Base-by-base conservation (phyloP, 2,329 filamentous ascomycete genomes). In the Diaporthe sp. region DNA sequence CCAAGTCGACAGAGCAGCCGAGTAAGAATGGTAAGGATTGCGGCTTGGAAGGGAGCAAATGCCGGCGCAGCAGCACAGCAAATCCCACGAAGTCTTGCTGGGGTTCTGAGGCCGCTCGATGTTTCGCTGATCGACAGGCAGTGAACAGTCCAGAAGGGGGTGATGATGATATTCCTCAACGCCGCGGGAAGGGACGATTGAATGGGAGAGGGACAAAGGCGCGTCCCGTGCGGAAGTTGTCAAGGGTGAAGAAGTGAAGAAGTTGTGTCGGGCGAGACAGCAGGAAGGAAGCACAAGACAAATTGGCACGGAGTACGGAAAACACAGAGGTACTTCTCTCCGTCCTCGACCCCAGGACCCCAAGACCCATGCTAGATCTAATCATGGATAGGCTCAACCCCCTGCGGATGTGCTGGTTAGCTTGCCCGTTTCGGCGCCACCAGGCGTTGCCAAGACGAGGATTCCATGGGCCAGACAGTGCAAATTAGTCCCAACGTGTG, bases 351-450 rank as follows among this genome's bases (percentile, higher is more conserved):
- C 32, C 47, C 30, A n/a, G 59, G 25, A 44, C 39, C 56, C 35
- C 56, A 39, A 32, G 10, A 47, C 39, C 61, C 61, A 68, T 66
- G 44, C 42, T 15, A 35, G 63, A 68, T 68, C 44, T 68, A 68
- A 37, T 66, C 63, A 66, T 51, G 63, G 63, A 32, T n/a, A 66
- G 32, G 61, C 42, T 22, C 30, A 17, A 65, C 61, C 61, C 61
- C 63, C 63, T 66, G 63, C 9, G 44, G 63, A 50, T 66, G 44
- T 17, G 63, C 63, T 37, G 47, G 47, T 68, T 68, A 53, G 63
- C 63, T 32, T 68, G 47, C 63, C 63, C 47, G n/a, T 53, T 53
- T 25, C 30, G 63, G 44, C 8, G 63, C 47, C 4, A 30, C 44
- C 32, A 30, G 47, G 63, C 44, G 9, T 22, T 66, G 44, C 63